A percentile compares a stretch with the other conserved stretches of the same genome.
Conservation (phyloP, 2,329 filamentous ascomycete genomes). For the Coleophoma cylindrospora region DNA sequence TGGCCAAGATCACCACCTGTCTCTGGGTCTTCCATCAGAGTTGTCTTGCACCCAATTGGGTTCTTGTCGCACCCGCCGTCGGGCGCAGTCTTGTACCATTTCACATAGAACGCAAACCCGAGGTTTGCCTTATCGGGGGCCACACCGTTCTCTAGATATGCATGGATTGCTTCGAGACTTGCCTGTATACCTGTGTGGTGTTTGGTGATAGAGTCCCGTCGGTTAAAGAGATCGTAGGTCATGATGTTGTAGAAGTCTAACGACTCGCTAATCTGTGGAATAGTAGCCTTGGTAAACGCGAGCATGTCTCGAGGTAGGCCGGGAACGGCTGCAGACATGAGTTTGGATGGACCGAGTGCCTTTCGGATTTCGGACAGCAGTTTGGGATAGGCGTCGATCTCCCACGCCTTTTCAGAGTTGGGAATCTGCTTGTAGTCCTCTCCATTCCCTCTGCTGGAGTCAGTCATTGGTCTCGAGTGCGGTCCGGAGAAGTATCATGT, state of each 20-base stretch:
- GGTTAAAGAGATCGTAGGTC: slow-evolving; percentile 68
- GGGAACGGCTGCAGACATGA: slow-evolving; percentile 65
- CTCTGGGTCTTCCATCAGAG: slow-evolving; percentile 50
- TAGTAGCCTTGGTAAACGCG: slow-evolving; percentile 53
- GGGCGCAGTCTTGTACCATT: slow-evolving; percentile 52
- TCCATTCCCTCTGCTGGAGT: slow-evolving; percentile 52
- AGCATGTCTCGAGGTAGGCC: slow-evolving; percentile 62
- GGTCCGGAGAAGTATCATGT: background rate
- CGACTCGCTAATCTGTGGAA: slow-evolving; percentile 50
- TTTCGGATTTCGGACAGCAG: slow-evolving; percentile 53
- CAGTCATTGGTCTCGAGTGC: background rate
- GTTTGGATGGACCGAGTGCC: slow-evolving; percentile 47
- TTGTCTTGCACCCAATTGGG: slow-evolving; percentile 50
- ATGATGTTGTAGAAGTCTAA: slow-evolving; percentile 68
- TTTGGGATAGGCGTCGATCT: slow-evolving; percentile 59
- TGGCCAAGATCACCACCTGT: slow-evolving; percentile 53
- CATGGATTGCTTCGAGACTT: slow-evolving; percentile 48
- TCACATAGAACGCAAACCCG: slow-evolving; percentile 63
- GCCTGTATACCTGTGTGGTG: slow-evolving; percentile 61
- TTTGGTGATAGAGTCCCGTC: slow-evolving; percentile 56
- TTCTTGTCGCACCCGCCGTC: slow-evolving; percentile 30
- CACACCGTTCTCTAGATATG: slow-evolving; percentile 53
- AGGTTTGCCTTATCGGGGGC: slow-evolving; percentile 50
- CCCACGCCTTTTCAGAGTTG: slow-evolving; percentile 54
- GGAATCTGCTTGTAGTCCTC: slow-evolving; percentile 62